Base-by-base conservation (phyloP, 306 rosid species). In the Adenanthera pavonina region DNA sequence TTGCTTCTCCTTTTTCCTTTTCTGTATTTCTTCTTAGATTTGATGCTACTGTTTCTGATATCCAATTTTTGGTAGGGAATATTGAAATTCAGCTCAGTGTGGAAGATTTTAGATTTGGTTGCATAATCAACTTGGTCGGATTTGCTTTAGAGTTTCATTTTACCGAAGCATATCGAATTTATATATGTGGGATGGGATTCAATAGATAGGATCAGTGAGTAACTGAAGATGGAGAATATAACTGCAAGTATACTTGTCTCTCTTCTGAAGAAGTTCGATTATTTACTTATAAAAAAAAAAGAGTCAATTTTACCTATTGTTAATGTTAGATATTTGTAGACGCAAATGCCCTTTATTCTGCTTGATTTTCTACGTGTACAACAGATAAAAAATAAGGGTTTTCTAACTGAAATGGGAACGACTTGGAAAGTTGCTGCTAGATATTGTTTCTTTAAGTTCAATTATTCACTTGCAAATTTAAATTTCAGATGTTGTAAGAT, bases 31-130 rank as follows among this genome's bases (percentile, higher is more conserved):
- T 17, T 46, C 40, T 11, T 19, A 5, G n/a, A 40, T 83, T 85
- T 85, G 52, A 83, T 78, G 79, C 43, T 44, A 60, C 56, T 41
- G 52, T 59, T 83, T 6, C 56, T 64, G 15, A 15, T 11, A 44
- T 86, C 66, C 38, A 68, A 25, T 25, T 19, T 84, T 71, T 43
- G 48, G 25, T 80, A 11, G 71, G 57, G 51, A 36, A 35, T 56
- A 14, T 65, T 36, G 57, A 56, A 17, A 34, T 59, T 82, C 51
- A 14, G 74, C 78, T 43, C 33, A 61, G 74, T 20, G 25, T 78
- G 33, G 62, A 36, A 60, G 60, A 57, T 74, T 66, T 52, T 19
- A 69, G 53, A 72, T 78, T 65, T 60, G 44, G 69, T 17, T 78
- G 51, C 67, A 15, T 52, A 16, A 62, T 74, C 76, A 10, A 14